These are phyloP conservation scores for Capronia epimyces DNA, from an alignment of 2,329 filamentous ascomycete species.

Conservation along the genomic window DNA sequence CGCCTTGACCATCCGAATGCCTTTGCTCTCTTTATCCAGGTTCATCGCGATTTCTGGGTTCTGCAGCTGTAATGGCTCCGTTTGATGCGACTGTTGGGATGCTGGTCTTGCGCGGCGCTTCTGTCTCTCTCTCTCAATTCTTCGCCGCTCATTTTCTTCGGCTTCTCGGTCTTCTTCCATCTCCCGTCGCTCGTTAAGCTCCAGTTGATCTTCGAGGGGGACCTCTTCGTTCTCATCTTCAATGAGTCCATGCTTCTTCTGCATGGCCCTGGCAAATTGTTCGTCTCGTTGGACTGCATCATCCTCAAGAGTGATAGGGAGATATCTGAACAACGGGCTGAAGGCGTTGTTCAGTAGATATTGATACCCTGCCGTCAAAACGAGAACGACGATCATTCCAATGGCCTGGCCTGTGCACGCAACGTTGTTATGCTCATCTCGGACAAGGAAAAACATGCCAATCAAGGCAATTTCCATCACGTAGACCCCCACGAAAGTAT, in stretches of 20 bases:
- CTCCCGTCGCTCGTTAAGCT: constrained; percentile 42
- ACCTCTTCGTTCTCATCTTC: constrained; percentile 48
- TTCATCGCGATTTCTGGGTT: constrained; percentile 29
- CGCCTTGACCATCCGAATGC: constrained; percentile 20
- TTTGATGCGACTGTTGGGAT: constrained; percentile 18
- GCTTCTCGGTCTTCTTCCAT: constrained; percentile 37
- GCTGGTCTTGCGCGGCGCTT: constrained; percentile 19
- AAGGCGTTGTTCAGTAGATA: constrained; percentile 76
- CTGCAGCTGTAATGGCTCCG: constrained; percentile 25
- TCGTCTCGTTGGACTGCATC: constrained; percentile 88
- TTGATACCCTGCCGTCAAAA: constrained; percentile 73
- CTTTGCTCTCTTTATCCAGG: constrained; percentile 25
- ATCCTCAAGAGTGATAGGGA: constrained; percentile 93
- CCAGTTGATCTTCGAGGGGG: constrained; percentile 43
- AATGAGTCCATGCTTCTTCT: constrained; percentile 60
- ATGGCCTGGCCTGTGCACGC: constrained; percentile 72
- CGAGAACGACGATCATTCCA: constrained; percentile 70
- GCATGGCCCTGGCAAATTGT: constrained; percentile 76
- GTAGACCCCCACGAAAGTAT: constrained; percentile 90
- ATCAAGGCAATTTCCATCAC: constrained; percentile 89
- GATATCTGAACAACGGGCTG: constrained; percentile 74
- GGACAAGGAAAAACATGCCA: constrained; percentile 78
- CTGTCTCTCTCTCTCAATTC: constrained; percentile 32
- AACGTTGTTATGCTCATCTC: constrained; percentile 49
- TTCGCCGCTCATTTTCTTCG: constrained; percentile 47